Evolutionary conservation across 345 rosid species (phyloP).

Genomic region (Gossypium sturtianum): DNA sequence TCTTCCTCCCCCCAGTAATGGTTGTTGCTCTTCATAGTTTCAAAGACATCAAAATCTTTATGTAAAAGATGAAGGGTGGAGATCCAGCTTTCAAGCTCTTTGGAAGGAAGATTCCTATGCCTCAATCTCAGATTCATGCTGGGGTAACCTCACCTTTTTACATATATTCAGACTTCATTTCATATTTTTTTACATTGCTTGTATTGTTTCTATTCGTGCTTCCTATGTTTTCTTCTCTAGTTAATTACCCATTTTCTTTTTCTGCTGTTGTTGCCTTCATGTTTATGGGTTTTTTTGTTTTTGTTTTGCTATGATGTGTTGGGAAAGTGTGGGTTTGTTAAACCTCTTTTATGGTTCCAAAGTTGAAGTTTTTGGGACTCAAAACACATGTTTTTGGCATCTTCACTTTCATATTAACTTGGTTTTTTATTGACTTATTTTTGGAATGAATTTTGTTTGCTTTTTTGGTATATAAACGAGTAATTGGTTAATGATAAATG

Average conservation of each 20-base stretch:
- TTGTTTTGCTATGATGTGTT: background rate
- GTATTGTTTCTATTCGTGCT: background rate
- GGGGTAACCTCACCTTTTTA: background rate
- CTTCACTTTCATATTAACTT: background rate
- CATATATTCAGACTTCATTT: background rate
- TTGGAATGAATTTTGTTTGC: background rate
- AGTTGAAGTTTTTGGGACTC: background rate
- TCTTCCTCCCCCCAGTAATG: conserved; percentile 11
- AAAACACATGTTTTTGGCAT: background rate
- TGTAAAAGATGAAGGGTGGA: conserved; percentile 24
- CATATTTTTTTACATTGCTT: background rate
- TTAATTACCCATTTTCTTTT: background rate
- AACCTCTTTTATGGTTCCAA: background rate
- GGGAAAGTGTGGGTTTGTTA: background rate
- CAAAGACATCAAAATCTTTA: background rate
- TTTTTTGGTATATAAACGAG: background rate
- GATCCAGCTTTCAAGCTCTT: conserved; percentile 71
- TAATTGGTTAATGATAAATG: too few relatives aligned
- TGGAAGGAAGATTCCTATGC: conserved; percentile 60
- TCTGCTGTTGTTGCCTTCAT: background rate
- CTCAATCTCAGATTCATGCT: conserved; percentile 41
- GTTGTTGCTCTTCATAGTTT: conserved; percentile 23
- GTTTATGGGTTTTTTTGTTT: conserved; percentile 3
- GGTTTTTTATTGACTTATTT: background rate
- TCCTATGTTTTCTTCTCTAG: background rate